Conservation (phyloP, 2,329 filamentous ascomycete species). For the Aspergillus sp. region DNA sequence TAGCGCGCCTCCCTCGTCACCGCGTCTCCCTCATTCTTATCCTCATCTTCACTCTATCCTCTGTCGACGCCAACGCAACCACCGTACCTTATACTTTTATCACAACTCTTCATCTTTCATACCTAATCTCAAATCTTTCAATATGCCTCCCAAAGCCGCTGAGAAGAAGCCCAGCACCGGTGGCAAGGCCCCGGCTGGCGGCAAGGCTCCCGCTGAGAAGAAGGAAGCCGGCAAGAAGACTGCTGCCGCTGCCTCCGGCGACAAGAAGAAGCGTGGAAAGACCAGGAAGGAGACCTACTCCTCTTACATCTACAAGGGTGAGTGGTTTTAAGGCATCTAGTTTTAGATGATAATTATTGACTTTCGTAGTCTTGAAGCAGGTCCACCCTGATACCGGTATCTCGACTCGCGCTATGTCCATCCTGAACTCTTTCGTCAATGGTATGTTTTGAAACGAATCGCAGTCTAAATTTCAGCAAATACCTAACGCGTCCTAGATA, state of each 20-base stretch:
- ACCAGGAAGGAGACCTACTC: constrained; percentile 99
- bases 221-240: constrained; percentile 99
- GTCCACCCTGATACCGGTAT: constrained; percentile 99
- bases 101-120: constrained; percentile 30
- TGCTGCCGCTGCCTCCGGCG: constrained; percentile 75
- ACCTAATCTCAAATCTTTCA: constrained; percentile 39
- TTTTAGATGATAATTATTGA: constrained; percentile 24
- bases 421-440: constrained; percentile 99
- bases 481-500: constrained; percentile 61
- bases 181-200: constrained; percentile 80
- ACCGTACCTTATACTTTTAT: constrained; percentile 27
- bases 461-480: not conserved
- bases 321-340: constrained; percentile 38
- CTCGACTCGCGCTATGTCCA: constrained; percentile 99
- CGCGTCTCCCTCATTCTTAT: constrained; percentile 39
- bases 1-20: constrained; percentile 45
- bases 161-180: constrained; percentile 95
- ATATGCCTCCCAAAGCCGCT: constrained; percentile 97
- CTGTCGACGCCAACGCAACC: constrained; percentile 22
- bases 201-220: constrained; percentile 88
- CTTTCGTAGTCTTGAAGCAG: constrained; percentile 86
- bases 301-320: constrained; percentile 99
- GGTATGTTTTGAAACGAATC: constrained; percentile 60
- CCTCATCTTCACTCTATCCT: constrained; percentile 38
- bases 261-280: constrained; percentile 99